Percentiles rank a stretch among this genome's conserved stretches.
phyloP scores from a whole-genome alignment of 768 basidiomycete genomes.

The Lentinula aciculospora region DNA sequence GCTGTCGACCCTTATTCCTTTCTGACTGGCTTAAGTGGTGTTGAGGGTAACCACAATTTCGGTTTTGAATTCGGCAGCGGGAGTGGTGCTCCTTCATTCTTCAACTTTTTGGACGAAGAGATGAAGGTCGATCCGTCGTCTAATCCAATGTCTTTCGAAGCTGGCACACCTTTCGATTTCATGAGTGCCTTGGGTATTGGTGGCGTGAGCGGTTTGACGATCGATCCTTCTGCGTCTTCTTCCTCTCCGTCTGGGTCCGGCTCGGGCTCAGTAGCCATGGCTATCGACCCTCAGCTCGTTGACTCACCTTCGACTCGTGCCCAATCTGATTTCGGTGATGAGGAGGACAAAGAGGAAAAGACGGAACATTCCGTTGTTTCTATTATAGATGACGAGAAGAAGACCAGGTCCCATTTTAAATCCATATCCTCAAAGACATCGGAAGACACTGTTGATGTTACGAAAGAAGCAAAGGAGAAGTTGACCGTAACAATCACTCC shows the following conservation, averaged over 20 bases:
- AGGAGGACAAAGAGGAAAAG: slow-evolving; percentile 27
- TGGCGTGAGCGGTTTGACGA: slow-evolving; percentile 26
- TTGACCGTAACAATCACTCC: slow-evolving; percentile 45
- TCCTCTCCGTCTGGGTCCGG: slow-evolving; percentile 20
- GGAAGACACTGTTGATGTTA: background rate
- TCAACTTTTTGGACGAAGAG: slow-evolving; percentile 42
- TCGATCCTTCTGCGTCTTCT: background rate
- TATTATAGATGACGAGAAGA: background rate
- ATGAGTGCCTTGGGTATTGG: slow-evolving; percentile 14
- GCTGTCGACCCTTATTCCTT: slow-evolving; percentile 23
- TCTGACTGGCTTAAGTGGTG: slow-evolving; percentile 1
- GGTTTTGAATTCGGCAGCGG: slow-evolving; percentile 1
- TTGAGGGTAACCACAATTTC: background rate
- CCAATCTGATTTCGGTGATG: slow-evolving; percentile 21
- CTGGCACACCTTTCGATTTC: slow-evolving; percentile 12
- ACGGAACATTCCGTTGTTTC: slow-evolving; percentile 16
- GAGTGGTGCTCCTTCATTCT: slow-evolving; percentile 23
- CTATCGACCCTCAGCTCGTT: slow-evolving; percentile 72
- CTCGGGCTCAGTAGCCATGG: slow-evolving; percentile 27
- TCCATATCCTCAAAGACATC: background rate
- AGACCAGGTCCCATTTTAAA: background rate
- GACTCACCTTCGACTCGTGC: background rate
- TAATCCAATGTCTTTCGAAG: slow-evolving; percentile 19
- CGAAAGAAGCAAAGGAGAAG: slow-evolving; percentile 22
- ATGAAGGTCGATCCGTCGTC: slow-evolving; percentile 27